Percentiles rank a stretch among this genome's conserved stretches.
Evolutionary conservation across 371 early-diverging fungal species (phyloP).

Genomic region (Choanephora cucurbitarum): DNA sequence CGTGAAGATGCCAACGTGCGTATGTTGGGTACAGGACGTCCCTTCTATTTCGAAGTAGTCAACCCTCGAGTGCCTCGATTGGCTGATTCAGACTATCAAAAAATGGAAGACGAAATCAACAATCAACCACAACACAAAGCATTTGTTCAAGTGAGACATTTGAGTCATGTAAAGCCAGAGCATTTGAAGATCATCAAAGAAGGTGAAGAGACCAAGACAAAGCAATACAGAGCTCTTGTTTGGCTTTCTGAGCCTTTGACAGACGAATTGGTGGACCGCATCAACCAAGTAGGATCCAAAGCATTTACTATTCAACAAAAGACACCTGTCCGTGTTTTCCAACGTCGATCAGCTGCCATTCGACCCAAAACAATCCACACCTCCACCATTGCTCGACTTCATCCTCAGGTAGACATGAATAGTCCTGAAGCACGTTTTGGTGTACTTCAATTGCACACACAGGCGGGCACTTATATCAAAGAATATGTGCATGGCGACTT

Average conservation of each 20-base stretch:
- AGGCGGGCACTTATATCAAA: slow-evolving; percentile 98
- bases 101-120: slow-evolving; percentile 62
- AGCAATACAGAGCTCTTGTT: slow-evolving; percentile 79
- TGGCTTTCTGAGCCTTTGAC: slow-evolving; percentile 66
- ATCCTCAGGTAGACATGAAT: slow-evolving; percentile 8
- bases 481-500: slow-evolving; percentile 98
- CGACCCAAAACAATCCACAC: slow-evolving; percentile 71
- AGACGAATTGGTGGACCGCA: slow-evolving; percentile 50
- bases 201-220: slow-evolving; percentile 83
- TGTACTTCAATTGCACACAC: slow-evolving; percentile 72
- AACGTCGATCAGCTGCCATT: slow-evolving; percentile 75
- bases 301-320: slow-evolving; percentile 79
- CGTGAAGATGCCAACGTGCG: slow-evolving; percentile 98
- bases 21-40: slow-evolving; percentile 94
- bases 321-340: slow-evolving; percentile 94
- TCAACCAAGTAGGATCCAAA: slow-evolving; percentile 46
- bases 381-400: slow-evolving; percentile 35
- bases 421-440: slow-evolving; percentile 49
- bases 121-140: slow-evolving; percentile 43
- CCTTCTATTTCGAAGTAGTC: slow-evolving; percentile 88
- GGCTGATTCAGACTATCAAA: slow-evolving; percentile 42
- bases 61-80: slow-evolving; percentile 66
- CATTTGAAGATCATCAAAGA: slow-evolving; percentile 77
- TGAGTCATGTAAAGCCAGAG: slow-evolving; percentile 42
- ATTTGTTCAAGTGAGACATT: slow-evolving; percentile 55